Conservation (phyloP, 257 asterid genomes). For the Gardenia jasminoides region DNA sequence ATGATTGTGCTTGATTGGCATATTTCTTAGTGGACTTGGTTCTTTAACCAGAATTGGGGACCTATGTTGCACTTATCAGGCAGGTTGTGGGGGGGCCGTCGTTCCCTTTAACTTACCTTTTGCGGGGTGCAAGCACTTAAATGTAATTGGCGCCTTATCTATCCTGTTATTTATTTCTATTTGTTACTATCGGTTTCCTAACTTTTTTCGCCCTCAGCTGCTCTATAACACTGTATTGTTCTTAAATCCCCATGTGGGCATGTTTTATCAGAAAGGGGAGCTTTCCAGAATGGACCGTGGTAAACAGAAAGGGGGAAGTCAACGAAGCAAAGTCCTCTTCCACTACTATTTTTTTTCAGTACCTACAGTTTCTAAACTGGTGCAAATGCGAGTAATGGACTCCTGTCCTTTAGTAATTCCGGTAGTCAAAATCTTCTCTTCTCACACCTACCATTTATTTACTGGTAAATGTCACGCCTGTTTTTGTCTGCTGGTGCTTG, state of each 20-base stretch:
- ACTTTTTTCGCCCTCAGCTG: not conserved
- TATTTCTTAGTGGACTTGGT: slow-evolving; percentile 4
- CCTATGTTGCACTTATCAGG: slow-evolving; percentile 6
- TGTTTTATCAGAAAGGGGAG: not conserved
- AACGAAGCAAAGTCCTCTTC: not conserved
- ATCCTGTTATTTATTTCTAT: not conserved
- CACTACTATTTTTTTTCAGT: too few relatives aligned
- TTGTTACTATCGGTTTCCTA: not conserved
- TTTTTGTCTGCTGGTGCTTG: not conserved
- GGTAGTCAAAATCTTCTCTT: not conserved
- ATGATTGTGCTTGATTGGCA: not conserved
- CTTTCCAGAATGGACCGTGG: not conserved
- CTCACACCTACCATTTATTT: not conserved
- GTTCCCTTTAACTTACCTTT: slow-evolving; percentile 8
- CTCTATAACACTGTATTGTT: not conserved
- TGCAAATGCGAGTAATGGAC: not conserved
- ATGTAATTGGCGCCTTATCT: not conserved
- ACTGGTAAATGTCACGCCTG: not conserved
- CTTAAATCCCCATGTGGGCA: not conserved
- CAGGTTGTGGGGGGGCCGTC: slow-evolving; percentile 6
- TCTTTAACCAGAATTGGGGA: slow-evolving; percentile 1
- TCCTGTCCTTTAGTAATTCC: not conserved
- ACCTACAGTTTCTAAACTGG: not conserved
- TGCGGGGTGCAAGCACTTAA: not conserved
- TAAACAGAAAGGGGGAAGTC: not conserved